These are phyloP conservation scores for Scheffersomyces spartinae DNA, from an alignment of 805 yeast species.

Conservation along the genomic window DNA sequence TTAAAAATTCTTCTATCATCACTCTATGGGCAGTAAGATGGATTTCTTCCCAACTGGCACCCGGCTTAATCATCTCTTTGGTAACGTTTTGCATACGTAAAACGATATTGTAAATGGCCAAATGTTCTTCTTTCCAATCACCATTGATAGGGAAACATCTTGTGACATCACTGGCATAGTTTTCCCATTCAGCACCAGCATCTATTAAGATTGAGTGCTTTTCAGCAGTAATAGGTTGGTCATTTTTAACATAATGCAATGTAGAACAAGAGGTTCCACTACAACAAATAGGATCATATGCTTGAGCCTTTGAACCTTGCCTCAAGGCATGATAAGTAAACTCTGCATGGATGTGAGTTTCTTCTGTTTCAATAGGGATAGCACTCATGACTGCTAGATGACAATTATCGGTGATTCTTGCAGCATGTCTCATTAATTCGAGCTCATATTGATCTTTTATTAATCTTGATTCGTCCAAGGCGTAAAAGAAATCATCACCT, in stretches of 20 bases:
- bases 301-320: slow-evolving; percentile 82
- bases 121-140: slow-evolving; percentile 79
- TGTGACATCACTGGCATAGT: slow-evolving; percentile 90
- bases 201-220: slow-evolving; percentile 71
- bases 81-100: slow-evolving; percentile 70
- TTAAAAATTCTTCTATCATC: slow-evolving; percentile 56
- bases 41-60: slow-evolving; percentile 74
- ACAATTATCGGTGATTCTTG: slow-evolving; percentile 75
- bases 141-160: slow-evolving; percentile 91
- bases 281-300: slow-evolving; percentile 95
- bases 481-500: slow-evolving; percentile 42
- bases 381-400: slow-evolving; percentile 93
- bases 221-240: slow-evolving; percentile 31
- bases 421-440: slow-evolving; percentile 65
- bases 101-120: slow-evolving; percentile 71
- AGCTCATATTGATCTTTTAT: slow-evolving; percentile 81
- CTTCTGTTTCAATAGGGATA: slow-evolving; percentile 74
- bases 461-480: slow-evolving; percentile 78
- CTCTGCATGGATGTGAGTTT: slow-evolving; percentile 92
- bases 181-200: slow-evolving; percentile 96
- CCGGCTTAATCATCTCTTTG: slow-evolving; percentile 67
- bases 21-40: slow-evolving; percentile 74
- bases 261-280: slow-evolving; percentile 88
- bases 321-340: slow-evolving; percentile 87
- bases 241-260: slow-evolving; percentile 79